Evolutionary conservation across 352 stramenopile species (phyloP).

Genomic region (Discostella stelligera): DNA sequence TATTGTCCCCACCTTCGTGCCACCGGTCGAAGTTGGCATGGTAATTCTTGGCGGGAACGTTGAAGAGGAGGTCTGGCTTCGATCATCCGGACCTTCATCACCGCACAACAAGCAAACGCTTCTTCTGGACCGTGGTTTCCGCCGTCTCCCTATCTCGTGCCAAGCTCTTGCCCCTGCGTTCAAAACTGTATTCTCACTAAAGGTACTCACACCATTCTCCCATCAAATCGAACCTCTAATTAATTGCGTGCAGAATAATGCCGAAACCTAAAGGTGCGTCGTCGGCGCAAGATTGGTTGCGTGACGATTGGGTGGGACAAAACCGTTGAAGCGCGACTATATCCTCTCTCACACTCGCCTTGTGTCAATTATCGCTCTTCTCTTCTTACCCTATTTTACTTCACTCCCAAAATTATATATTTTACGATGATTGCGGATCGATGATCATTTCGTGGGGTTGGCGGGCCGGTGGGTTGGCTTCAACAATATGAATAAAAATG

Average conservation of each 20-base stretch:
- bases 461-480: not conserved
- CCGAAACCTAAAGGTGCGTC: conserved; percentile 47
- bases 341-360: not conserved
- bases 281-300: no score
- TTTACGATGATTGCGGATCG: not conserved
- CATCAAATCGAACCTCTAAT: conserved; percentile 7
- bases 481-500: not conserved
- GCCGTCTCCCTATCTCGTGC: no score
- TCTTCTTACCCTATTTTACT: not conserved
- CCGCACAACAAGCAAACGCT: no score
- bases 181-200: not conserved
- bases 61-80: no score
- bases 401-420: conserved; percentile 1
- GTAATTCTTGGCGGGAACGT: no score
- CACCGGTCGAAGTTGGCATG: no score
- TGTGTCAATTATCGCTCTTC: no score
- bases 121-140: no score
- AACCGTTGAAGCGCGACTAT: not conserved
- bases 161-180: no score
- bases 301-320: not conserved
- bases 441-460: not conserved
- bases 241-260: conserved; percentile 27
- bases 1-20: no score
- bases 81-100: no score
- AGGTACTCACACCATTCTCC: conserved; percentile 2